A percentile compares a stretch with the other conserved stretches of the same genome.
These are phyloP conservation scores for Deinandra increscens DNA, from an alignment of 129 eudicot genomes.

Conservation along the genomic window DNA sequence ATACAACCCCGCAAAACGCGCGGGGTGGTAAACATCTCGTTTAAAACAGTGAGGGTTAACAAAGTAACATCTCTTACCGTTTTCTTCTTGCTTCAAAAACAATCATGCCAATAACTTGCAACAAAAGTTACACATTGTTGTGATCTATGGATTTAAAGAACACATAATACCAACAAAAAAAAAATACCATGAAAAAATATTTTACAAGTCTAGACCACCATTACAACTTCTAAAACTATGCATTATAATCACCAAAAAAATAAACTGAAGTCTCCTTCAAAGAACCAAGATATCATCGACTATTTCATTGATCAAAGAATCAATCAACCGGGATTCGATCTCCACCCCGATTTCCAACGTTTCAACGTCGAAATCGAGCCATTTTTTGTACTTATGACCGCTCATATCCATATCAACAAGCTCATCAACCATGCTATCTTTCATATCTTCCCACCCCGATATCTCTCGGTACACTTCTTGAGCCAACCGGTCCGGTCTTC, in stretches of 20 bases:
- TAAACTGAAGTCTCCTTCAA: slow-evolving; percentile 1
- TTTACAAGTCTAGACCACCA: slow-evolving; percentile 20
- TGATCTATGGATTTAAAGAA: not conserved
- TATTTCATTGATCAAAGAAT: slow-evolving; percentile 72
- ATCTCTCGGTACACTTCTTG: slow-evolving; percentile 73
- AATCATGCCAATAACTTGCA: too few species aligned
- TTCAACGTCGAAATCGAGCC: slow-evolving; percentile 74
- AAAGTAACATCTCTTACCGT: too few species aligned
- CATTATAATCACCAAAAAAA: not conserved
- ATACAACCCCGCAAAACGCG: too few species aligned
- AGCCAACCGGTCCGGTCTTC: slow-evolving; percentile 53
- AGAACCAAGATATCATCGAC: slow-evolving; percentile 60
- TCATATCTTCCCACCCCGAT: slow-evolving; percentile 54
- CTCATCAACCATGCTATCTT: slow-evolving; percentile 83
- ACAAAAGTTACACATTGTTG: too few species aligned
- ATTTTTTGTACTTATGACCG: slow-evolving; percentile 51
- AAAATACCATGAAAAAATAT: slow-evolving; percentile 17
- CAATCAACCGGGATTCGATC: slow-evolving; percentile 59
- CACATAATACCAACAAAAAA: not conserved
- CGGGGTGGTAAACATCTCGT: too few species aligned
- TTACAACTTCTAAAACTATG: slow-evolving; percentile 27
- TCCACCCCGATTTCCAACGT: slow-evolving; percentile 62
- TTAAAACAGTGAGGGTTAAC: too few species aligned
- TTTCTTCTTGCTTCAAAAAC: too few species aligned
- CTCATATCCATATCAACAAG: slow-evolving; percentile 92